A percentile compares a stretch with the other conserved stretches of the same genome.
Conservation (phyloP, 306 rosid genomes). For the Trifolium repens region DNA sequence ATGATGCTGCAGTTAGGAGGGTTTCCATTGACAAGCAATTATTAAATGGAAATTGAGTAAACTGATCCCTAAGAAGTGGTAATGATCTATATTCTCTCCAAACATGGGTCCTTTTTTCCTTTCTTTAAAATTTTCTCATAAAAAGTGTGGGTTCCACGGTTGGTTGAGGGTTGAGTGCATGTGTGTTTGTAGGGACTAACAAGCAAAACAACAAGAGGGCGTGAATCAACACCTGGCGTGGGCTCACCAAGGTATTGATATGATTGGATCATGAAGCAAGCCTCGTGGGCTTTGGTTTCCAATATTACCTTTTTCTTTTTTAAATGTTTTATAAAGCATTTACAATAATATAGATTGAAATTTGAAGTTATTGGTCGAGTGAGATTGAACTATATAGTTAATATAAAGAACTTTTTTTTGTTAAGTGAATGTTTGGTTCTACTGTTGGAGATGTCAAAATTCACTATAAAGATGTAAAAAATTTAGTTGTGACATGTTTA, state of each 20-base stretch:
- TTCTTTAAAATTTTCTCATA: conserved; percentile 22
- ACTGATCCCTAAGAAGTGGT: conserved; percentile 31
- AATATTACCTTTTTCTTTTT: conserved; percentile 42
- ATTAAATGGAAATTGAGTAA: conserved; percentile 34
- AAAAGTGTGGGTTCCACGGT: conserved; percentile 54
- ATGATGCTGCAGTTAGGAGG: conserved; percentile 21
- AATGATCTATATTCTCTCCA: conserved; percentile 19
- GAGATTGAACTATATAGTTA: too few relatives aligned
- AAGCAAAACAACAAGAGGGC: conserved; percentile 29
- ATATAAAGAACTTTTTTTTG: too few relatives aligned
- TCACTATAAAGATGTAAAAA: too few relatives aligned
- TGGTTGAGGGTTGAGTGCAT: conserved; percentile 47
- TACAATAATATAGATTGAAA: too few relatives aligned
- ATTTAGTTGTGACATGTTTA: too few relatives aligned
- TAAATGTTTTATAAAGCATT: conserved; percentile 34
- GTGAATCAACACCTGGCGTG: conserved; percentile 45
- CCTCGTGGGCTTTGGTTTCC: conserved; percentile 71
- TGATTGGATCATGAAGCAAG: conserved; percentile 75
- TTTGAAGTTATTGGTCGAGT: too few relatives aligned
- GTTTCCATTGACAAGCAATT: conserved; percentile 33
- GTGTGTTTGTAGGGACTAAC: conserved; percentile 43
- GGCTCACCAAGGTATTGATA: conserved; percentile 64
- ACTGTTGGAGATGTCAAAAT: too few relatives aligned
- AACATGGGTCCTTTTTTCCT: background rate
- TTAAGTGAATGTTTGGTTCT: too few relatives aligned